Percentiles rank a stretch among this genome's conserved stretches.
These are phyloP conservation scores for Rutstroemia sp. DNA, from an alignment of 2,329 filamentous ascomycete genomes.

Conservation along the genomic window DNA sequence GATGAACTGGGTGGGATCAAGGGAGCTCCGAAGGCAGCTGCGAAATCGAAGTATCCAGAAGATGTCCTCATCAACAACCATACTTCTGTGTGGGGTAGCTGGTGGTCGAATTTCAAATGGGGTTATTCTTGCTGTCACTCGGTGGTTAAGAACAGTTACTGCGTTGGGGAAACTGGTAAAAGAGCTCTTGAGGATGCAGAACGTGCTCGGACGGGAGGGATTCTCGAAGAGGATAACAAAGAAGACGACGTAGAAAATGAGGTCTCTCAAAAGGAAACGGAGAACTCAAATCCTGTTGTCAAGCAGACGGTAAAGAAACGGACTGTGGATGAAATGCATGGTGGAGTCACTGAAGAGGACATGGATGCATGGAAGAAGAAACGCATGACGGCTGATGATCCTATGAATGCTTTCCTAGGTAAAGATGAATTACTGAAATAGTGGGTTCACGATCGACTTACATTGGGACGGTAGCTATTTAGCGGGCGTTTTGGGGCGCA, in stretches of 20 bases:
- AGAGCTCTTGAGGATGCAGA: conserved; percentile 73
- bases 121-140: conserved; percentile 95
- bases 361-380: conserved; percentile 80
- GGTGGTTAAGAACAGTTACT: conserved; percentile 92
- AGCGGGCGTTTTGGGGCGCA: too few relatives aligned
- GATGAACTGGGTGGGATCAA: conserved; percentile 87
- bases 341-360: conserved; percentile 72
- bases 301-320: conserved; percentile 53
- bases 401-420: conserved; percentile 76
- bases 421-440: conserved; percentile 52
- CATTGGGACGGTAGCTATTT: neutral
- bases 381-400: conserved; percentile 66
- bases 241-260: conserved; percentile 25
- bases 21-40: conserved; percentile 67
- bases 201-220: conserved; percentile 41
- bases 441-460: neutral
- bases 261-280: conserved; percentile 29
- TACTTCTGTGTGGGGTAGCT: conserved; percentile 87
- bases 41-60: conserved; percentile 87
- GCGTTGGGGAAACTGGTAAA: conserved; percentile 85
- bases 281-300: conserved; percentile 17
- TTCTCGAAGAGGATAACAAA: conserved; percentile 23
- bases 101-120: conserved; percentile 96
- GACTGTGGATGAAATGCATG: conserved; percentile 70
- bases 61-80: conserved; percentile 88